Conservation (phyloP, 1,284 basidiomycete genomes). For the Leccinum fallax region DNA sequence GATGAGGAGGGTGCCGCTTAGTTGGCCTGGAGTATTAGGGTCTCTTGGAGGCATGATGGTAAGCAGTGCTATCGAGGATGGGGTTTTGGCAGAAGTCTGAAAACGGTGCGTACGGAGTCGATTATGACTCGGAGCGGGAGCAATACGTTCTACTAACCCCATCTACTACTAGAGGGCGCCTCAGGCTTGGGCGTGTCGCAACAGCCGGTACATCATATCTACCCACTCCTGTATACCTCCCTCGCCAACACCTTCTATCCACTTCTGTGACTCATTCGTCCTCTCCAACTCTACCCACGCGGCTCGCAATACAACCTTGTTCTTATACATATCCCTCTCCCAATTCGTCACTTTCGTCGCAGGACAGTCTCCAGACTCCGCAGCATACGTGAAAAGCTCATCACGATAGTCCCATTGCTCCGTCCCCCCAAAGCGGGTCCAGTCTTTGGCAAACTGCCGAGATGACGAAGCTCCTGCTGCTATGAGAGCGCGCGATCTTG, state of each 20-base stretch:
- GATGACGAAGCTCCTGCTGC: constrained; percentile 34
- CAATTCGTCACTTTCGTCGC: constrained; percentile 50
- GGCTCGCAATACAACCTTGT: constrained; percentile 49
- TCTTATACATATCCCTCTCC: constrained; percentile 59
- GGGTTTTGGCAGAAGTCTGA: not conserved
- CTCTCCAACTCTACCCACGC: constrained; percentile 63
- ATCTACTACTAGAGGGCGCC: not conserved
- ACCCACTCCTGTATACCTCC: constrained; percentile 63
- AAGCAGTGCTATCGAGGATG: not conserved
- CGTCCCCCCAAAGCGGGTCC: constrained; percentile 51
- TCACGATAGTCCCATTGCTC: constrained; percentile 75
- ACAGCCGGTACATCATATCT: constrained; percentile 52
- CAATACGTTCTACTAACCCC: not conserved
- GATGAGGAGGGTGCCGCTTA: constrained; percentile 36
- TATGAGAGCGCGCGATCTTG: constrained; percentile 48
- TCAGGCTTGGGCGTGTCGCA: constrained; percentile 38
- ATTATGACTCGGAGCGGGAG: not conserved
- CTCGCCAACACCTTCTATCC: constrained; percentile 63
- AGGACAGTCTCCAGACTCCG: constrained; percentile 34
- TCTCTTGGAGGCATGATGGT: constrained; percentile 30
- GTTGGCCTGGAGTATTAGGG: constrained; percentile 13
- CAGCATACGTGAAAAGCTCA: constrained; percentile 52
- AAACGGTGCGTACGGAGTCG: not conserved
- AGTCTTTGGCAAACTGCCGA: constrained; percentile 49
- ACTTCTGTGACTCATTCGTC: constrained; percentile 55